Evolutionary conservation across 352 stramenopile species (phyloP).

Genomic region (Pythium grandisporangium): DNA sequence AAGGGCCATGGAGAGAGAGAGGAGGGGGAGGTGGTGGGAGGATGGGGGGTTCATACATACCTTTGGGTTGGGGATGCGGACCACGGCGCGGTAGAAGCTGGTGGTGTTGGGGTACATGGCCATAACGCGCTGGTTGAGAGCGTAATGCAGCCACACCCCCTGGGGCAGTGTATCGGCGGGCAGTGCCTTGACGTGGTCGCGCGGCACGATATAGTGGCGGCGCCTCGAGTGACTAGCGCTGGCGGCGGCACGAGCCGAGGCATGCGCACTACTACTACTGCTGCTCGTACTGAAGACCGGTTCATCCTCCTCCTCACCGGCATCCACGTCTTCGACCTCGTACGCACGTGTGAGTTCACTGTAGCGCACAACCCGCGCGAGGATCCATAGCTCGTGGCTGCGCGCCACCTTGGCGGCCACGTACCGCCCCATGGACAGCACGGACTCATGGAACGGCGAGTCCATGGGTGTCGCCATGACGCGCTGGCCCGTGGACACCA

Average conservation of each 20-base stretch:
- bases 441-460: conserved; percentile 25
- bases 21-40: no score
- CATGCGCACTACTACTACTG: background rate
- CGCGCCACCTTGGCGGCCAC: conserved; percentile 69
- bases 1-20: background rate
- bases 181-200: conserved; percentile 84
- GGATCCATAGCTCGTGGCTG: conserved; percentile 87
- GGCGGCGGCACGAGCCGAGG: no score
- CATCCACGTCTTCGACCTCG: conserved; percentile 93
- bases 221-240: no score
- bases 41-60: no score
- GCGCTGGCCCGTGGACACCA: conserved; percentile 10
- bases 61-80: conserved; percentile 86
- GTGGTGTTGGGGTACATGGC: conserved; percentile 98
- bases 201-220: conserved; percentile 62
- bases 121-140: conserved; percentile 90
- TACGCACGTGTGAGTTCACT: conserved; percentile 88
- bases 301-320: conserved; percentile 75
- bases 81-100: conserved; percentile 92
- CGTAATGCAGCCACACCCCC: conserved; percentile 74
- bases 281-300: background rate
- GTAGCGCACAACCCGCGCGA: conserved; percentile 87
- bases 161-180: conserved; percentile 58
- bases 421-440: conserved; percentile 37
- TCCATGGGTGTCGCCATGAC: no score